Evolutionary conservation across 176 grass and related monocot species (phyloP).

Genomic region (Ensete ventricosum): DNA sequence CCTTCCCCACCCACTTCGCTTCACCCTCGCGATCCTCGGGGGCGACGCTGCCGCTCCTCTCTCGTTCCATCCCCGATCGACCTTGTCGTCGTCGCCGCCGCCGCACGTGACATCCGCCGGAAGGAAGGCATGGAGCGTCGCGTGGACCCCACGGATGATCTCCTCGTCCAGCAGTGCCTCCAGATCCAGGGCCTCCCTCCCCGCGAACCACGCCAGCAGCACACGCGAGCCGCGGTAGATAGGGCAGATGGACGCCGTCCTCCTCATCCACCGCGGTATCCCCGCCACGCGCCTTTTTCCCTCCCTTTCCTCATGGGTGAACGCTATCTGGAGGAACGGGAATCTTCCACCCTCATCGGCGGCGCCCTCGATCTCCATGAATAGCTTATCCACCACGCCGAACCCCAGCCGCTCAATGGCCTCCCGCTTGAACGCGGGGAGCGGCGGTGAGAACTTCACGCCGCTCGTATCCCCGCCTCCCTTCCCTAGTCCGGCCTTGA

Average conservation of each 20-base stretch:
- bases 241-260: constrained; percentile 57
- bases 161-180: constrained; percentile 59
- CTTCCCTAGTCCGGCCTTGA: constrained; percentile 52
- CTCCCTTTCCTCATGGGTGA: constrained; percentile 1
- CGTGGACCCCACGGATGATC: constrained; percentile 33
- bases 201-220: constrained; percentile 70
- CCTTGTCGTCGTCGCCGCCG: neutral
- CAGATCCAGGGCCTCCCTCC: constrained; percentile 59
- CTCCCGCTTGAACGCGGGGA: constrained; percentile 4
- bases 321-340: constrained; percentile 7
- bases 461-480: constrained; percentile 8
- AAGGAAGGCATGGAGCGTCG: constrained; percentile 40
- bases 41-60: no score
- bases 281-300: constrained; percentile 13
- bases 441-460: constrained; percentile 58
- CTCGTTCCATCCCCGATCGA: no score
- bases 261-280: constrained; percentile 74
- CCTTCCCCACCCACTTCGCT: constrained; percentile 55
- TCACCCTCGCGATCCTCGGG: constrained; percentile 37
- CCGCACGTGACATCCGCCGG: constrained; percentile 4
- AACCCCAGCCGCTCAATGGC: constrained; percentile 1
- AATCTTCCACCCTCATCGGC: neutral
- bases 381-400: constrained; percentile 2
- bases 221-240: constrained; percentile 50
- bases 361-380: neutral